Percentiles rank a stretch among this genome's conserved stretches.
Conservation (phyloP, 2,329 filamentous ascomycete species). For the Pyricularia pennisetigena region DNA sequence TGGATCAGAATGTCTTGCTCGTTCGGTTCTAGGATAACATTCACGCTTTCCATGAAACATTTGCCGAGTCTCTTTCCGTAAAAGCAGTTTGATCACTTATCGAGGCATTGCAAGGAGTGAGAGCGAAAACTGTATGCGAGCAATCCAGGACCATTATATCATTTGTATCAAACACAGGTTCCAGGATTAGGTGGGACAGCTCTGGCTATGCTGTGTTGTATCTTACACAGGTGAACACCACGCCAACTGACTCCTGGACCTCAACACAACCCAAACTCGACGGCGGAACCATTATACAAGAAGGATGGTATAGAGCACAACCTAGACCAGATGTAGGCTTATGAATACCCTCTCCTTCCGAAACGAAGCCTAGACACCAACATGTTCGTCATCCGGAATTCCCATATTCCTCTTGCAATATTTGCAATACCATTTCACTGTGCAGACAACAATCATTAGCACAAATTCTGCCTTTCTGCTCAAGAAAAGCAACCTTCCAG, state of each 20-base stretch:
- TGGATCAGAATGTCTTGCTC: background rate
- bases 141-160: background rate
- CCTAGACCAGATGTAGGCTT: background rate
- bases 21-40: background rate
- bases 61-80: background rate
- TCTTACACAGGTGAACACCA: background rate
- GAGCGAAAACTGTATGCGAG: background rate
- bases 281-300: background rate
- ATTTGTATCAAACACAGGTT: background rate
- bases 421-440: constrained; percentile 76
- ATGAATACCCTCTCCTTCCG: background rate
- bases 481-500: background rate
- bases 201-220: background rate
- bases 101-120: background rate
- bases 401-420: constrained; percentile 63
- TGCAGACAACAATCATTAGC: constrained; percentile 6
- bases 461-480: background rate
- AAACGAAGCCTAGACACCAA: background rate
- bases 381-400: constrained; percentile 33
- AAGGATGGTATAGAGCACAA: background rate
- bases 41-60: background rate
- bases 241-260: background rate
- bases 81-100: background rate
- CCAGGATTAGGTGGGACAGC: background rate
- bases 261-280: background rate